Percentiles rank a stretch among this genome's conserved stretches.
Conservation (phyloP, 164 flowering plant species). For the Akebia trifoliata region DNA sequence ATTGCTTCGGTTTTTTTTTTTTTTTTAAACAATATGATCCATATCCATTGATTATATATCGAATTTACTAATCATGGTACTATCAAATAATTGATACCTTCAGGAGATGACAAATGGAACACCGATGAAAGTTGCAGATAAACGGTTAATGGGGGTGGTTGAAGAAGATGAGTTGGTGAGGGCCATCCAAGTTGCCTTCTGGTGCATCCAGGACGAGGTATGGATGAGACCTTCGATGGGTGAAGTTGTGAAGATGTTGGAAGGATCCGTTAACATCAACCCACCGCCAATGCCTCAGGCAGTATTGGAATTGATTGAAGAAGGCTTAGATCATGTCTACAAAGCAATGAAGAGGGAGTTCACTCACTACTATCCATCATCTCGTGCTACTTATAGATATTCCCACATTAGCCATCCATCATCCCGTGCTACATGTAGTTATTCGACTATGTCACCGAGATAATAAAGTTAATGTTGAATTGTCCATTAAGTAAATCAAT, state of each 20-base stretch:
- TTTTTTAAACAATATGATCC: too few relatives aligned
- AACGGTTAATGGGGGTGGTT: slow-evolving; percentile 40
- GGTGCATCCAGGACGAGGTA: slow-evolving; percentile 96
- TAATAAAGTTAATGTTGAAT: slow-evolving; percentile 15
- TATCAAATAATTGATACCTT: not conserved
- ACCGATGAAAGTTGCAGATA: slow-evolving; percentile 53
- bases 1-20: not conserved
- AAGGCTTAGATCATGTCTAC: slow-evolving; percentile 81
- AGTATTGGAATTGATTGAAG: slow-evolving; percentile 66
- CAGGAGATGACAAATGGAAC: slow-evolving; percentile 68
- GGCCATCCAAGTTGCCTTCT: slow-evolving; percentile 69
- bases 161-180: slow-evolving; percentile 61
- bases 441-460: slow-evolving; percentile 90
- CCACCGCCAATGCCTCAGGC: slow-evolving; percentile 86
- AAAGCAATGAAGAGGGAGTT: slow-evolving; percentile 62
- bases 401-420: slow-evolving; percentile 39
- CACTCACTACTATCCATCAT: slow-evolving; percentile 30
- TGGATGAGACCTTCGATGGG: slow-evolving; percentile 87
- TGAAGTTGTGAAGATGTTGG: slow-evolving; percentile 86
- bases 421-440: slow-evolving; percentile 75
- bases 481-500: too few relatives aligned
- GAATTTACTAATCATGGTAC: not conserved
- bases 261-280: slow-evolving; percentile 61
- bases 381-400: slow-evolving; percentile 68
- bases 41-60: too few relatives aligned